Evolutionary conservation across 2,329 filamentous ascomycete species (phyloP), one percentile per base, ranked within the genome.

Genomic region (Fusarium oligoseptatum): DNA sequence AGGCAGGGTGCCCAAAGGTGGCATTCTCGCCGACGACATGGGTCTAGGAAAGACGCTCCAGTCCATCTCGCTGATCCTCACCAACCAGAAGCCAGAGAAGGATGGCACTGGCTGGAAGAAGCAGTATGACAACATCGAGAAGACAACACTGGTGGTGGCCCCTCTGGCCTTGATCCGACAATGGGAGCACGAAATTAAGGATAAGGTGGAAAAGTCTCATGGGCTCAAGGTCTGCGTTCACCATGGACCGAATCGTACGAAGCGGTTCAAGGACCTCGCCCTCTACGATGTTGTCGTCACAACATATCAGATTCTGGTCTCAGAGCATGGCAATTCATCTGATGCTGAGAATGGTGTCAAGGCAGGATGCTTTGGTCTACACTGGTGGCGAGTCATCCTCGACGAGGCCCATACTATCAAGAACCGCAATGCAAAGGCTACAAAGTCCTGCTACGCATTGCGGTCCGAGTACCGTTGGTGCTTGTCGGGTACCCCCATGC

Each of bases 371-470:
- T 98, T 98, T 80, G 95, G 94, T 12, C 87, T 98, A 7, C 92
- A 96, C 79, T 99, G 97, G 97, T 98, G 97, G 85, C 93, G 97
- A 61, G 90, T 98, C 71, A 96, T 99, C 74, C 88, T 99, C 3
- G 97, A 99, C 74, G 97, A 99, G 85, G 97, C 97, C 1, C 97
- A 99, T 82, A 97, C 94, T 2, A 98, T 99, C 88, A 99, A 99
- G 85, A 99, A 99, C 81, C 92, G 96, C 73, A 98, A 97, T 76
- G 95, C 97, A 24, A 99, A 99, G 84, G 92, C 94, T 45, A 98
- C 96, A 2, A 95, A 98, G 81, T 95, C 97, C 2, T 97, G 94
- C 75, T 99, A 92, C 80, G 94, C 94, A 2, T 84, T 99, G 36
- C 88, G 92, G 34, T 92, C 94, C 22, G 93, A 97, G 81, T 98